Evolutionary conservation across 2,329 filamentous ascomycete species (phyloP).

Genomic region (Clonostachys sp.): DNA sequence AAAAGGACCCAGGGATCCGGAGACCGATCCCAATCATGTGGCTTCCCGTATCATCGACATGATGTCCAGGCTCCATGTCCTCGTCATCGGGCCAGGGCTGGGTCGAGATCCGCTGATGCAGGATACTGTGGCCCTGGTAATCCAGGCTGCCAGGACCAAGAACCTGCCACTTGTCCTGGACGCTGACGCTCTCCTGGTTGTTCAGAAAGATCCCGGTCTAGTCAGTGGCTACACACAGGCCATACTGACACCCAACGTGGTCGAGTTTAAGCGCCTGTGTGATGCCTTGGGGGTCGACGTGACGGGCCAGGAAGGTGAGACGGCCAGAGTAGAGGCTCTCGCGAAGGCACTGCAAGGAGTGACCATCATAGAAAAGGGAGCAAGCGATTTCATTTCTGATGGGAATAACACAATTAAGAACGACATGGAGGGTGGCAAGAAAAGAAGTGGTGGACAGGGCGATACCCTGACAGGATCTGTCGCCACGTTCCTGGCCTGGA

Average conservation of each 20-base stretch:
- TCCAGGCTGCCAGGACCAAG: slow-evolving; percentile 69
- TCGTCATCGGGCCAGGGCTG: slow-evolving; percentile 89
- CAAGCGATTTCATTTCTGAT: slow-evolving; percentile 77
- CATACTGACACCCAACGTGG: slow-evolving; percentile 90
- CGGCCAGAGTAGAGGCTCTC: slow-evolving; percentile 56
- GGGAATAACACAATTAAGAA: slow-evolving; percentile 70
- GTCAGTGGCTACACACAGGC: slow-evolving; percentile 78
- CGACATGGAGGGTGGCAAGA: slow-evolving; percentile 76
- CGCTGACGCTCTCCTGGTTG: slow-evolving; percentile 79
- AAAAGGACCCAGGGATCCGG: slow-evolving; percentile 16
- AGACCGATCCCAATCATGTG: slow-evolving; percentile 55
- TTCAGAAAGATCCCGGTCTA: slow-evolving; percentile 70
- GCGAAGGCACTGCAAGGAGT: slow-evolving; percentile 78
- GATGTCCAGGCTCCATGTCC: slow-evolving; percentile 81
- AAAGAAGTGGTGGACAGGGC: slow-evolving; percentile 90
- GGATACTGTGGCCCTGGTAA: slow-evolving; percentile 73
- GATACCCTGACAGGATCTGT: slow-evolving; percentile 90
- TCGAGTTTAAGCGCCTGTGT: slow-evolving; percentile 83
- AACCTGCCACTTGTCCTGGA: slow-evolving; percentile 82
- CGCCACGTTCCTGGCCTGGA: slow-evolving; percentile 84
- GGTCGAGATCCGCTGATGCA: slow-evolving; percentile 90
- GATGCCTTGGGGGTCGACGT: slow-evolving; percentile 68
- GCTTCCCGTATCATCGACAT: slow-evolving; percentile 69
- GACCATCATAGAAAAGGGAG: slow-evolving; percentile 87
- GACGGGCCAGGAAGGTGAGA: slow-evolving; percentile 23